phyloP scores from a whole-genome alignment of 768 basidiomycete species.

The Mycena pura region DNA sequence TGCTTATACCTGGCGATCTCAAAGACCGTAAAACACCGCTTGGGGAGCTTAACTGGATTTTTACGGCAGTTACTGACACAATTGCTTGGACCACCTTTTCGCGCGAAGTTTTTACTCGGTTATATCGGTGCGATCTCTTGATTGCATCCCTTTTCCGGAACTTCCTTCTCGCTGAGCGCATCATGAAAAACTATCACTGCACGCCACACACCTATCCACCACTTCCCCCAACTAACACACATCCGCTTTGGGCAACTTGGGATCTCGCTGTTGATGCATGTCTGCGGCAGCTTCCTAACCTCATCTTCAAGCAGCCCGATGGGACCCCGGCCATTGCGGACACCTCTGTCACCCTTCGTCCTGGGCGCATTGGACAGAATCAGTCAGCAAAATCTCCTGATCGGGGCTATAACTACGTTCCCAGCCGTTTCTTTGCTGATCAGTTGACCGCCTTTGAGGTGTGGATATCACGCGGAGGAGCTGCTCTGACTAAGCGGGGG shows the following conservation, averaged over 20 bases:
- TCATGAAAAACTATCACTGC: conserved; percentile 98
- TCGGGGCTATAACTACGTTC: conserved; percentile 74
- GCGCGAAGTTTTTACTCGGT: conserved; percentile 87
- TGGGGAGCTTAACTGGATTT: conserved; percentile 99
- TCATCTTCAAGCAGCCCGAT: conserved; percentile 57
- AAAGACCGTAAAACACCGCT: conserved; percentile 96
- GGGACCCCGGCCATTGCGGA: conserved; percentile 27
- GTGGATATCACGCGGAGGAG: conserved; percentile 95
- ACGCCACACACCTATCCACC: conserved; percentile 93
- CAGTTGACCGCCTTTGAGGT: conserved; percentile 98
- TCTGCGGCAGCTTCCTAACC: conserved; percentile 88
- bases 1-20: conserved; percentile 94
- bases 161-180: conserved; percentile 94
- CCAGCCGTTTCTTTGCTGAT: conserved; percentile 93
- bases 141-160: conserved; percentile 97
- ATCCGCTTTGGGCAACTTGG: conserved; percentile 97
- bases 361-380: conserved; percentile 49
- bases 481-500: conserved; percentile 78
- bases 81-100: conserved; percentile 99
- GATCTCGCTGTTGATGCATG: conserved; percentile 96
- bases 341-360: conserved; percentile 35
- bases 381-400: conserved; percentile 38
- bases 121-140: conserved; percentile 94
- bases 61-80: conserved; percentile 98
- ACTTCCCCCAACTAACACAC: conserved; percentile 95